Base-by-base conservation (phyloP, 2,329 filamentous ascomycete species). In the Aspergillus sp. region DNA sequence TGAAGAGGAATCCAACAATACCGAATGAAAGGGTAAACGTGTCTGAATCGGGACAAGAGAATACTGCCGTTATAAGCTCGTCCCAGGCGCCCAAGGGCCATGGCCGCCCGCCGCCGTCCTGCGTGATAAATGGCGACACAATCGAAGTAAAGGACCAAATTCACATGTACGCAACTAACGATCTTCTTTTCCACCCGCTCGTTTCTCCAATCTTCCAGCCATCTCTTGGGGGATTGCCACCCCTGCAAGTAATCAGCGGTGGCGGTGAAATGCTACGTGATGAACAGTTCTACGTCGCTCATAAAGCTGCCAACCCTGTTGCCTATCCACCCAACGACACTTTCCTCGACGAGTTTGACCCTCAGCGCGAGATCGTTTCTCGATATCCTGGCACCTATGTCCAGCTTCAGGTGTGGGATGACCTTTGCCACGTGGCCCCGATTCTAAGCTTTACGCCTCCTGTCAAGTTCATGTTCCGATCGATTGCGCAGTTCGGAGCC, bases 401-500 rank as follows among this genome's bases (percentile, higher is more conserved):
- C 0, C 92, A 97, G 70, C 81, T 99, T 2, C 95, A 98, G 71
- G 88, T 98, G 1, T 98, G 93, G 93, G 93, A 98, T 57, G 90
- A 96, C 66, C 79, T 98, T 3, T 98, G 95, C 67, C 93, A 98
- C 70, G 93, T 96, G 5, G 88, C 89, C 0, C 91, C 93, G 1
- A 97, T 93, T 0, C 81, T 98, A n/a, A 96, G 91, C 66, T 98
- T 96, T 72, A 98, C 93, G 0, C 84, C 88, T n/a, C 95, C 95
- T 0, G 95, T 93, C 45, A 98, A 98, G 72, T 90, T 89, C 76
- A 97, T 98, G 92, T 98, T 91, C 71, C 85, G 93, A 48, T 90
- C 91, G 1, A 86, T 97, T 52, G 90, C 95, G 0, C 93, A 97
- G 65, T 98, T 99, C 68, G 89, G 92, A 2, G 91, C 93, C 0